These are phyloP conservation scores for Arachis stenosperma DNA, from an alignment of 306 rosid species.

Conservation along the genomic window DNA sequence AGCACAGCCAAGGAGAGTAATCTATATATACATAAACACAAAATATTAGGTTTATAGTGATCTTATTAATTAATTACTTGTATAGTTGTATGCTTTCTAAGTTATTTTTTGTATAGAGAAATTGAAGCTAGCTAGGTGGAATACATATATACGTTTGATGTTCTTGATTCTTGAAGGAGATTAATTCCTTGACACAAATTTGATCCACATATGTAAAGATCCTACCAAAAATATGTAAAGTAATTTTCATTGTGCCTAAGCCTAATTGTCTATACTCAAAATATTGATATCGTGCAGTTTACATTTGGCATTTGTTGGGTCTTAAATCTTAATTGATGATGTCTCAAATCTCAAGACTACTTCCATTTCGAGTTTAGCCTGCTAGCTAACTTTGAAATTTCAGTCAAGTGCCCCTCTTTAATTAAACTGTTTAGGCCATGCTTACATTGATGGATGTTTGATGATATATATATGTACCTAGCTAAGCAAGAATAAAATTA, in stretches of 20 bases:
- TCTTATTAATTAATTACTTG: neutral
- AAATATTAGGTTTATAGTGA: too few relatives aligned
- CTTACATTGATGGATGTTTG: neutral
- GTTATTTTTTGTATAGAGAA: neutral
- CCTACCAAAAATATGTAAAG: too few relatives aligned
- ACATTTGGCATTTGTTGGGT: neutral
- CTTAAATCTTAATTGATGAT: neutral
- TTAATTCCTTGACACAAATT: neutral
- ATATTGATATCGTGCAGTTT: neutral
- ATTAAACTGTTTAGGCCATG: neutral
- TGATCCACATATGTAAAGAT: neutral
- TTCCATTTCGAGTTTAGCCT: neutral
- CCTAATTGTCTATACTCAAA: too few relatives aligned
- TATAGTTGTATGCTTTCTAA: neutral
- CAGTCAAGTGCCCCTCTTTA: neutral
- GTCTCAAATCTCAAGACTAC: neutral
- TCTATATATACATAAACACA: neutral
- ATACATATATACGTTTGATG: neutral
- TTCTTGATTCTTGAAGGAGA: neutral
- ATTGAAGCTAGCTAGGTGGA: constrained; percentile 27
- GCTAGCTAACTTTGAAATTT: neutral
- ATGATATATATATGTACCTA: neutral
- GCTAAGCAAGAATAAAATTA: too few relatives aligned
- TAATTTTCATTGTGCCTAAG: too few relatives aligned
- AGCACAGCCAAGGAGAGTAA: constrained; percentile 44